Evolutionary conservation across 2,329 filamentous ascomycete species (phyloP).

Genomic region (Rhexocercosporidium sp.): DNA sequence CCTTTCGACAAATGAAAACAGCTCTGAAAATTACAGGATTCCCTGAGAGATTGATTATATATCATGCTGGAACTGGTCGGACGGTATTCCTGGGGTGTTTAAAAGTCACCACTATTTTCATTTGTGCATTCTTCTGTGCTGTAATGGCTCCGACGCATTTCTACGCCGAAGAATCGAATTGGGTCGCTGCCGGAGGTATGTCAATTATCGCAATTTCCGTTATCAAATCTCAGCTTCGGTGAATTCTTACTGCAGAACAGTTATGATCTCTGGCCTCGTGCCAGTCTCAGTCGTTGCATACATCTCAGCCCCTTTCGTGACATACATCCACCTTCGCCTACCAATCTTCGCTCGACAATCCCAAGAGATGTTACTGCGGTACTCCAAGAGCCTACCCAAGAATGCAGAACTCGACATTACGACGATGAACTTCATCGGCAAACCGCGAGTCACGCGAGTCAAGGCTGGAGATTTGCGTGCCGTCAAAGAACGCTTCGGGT

Average conservation of each 20-base stretch:
- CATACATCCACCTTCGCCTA: conserved; percentile 71
- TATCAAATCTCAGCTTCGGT: background rate
- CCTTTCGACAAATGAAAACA: too few relatives aligned
- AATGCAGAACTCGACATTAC: conserved; percentile 47
- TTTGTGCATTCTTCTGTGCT: conserved; percentile 69
- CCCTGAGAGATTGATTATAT: conserved; percentile 69
- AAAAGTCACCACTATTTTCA: conserved; percentile 73
- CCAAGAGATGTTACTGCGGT: conserved; percentile 56
- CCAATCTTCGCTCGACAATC: conserved; percentile 69
- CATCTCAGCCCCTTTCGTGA: conserved; percentile 72
- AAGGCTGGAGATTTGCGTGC: conserved; percentile 38
- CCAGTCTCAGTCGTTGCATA: conserved; percentile 70
- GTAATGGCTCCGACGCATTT: conserved; percentile 57
- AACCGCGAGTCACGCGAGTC: conserved; percentile 41
- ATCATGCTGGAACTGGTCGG: conserved; percentile 72
- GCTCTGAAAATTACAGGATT: conserved; percentile 47
- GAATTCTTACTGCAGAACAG: conserved; percentile 44
- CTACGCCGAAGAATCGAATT: conserved; percentile 34
- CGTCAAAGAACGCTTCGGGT: conserved; percentile 36
- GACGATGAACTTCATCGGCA: conserved; percentile 48
- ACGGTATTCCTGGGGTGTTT: conserved; percentile 72
- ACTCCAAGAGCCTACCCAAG: conserved; percentile 54
- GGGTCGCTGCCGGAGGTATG: conserved; percentile 37
- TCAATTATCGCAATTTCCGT: background rate
- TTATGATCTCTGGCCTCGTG: conserved; percentile 63